These are phyloP conservation scores for Marchantia polymorpha DNA, from an alignment of 225 moss, liverwort and hornwort species.

Conservation along the genomic window DNA sequence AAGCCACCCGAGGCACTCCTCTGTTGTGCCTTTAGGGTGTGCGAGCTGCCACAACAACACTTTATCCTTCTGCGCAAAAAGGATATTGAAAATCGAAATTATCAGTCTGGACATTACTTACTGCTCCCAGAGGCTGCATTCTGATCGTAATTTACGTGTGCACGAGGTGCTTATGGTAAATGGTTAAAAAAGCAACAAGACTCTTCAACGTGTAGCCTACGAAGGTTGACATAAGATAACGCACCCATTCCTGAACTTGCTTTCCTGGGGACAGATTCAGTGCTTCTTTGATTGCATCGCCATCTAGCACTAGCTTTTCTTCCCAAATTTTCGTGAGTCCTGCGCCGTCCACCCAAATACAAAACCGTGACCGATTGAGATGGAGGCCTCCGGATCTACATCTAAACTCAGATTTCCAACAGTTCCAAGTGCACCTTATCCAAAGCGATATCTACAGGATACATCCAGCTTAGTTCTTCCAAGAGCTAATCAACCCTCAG, in stretches of 20 bases:
- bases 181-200: too few relatives aligned
- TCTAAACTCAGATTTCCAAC: background rate
- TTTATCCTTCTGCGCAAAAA: slow-evolving; percentile 49
- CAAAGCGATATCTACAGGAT: background rate
- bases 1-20: slow-evolving; percentile 71
- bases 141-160: background rate
- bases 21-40: slow-evolving; percentile 66
- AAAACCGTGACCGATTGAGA: background rate
- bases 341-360: slow-evolving; percentile 24
- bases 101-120: background rate
- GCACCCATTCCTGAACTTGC: slow-evolving; percentile 83
- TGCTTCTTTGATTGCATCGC: slow-evolving; percentile 60
- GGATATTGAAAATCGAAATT: too few relatives aligned
- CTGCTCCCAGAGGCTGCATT: background rate
- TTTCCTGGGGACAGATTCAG: slow-evolving; percentile 53
- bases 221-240: background rate
- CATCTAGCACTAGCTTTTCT: slow-evolving; percentile 60
- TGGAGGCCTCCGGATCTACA: background rate
- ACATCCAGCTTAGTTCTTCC: background rate
- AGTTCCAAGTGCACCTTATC: background rate
- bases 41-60: slow-evolving; percentile 71
- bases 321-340: slow-evolving; percentile 69
- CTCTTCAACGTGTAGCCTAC: background rate
- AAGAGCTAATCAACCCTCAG: background rate
- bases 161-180: background rate